Evolutionary conservation across 331 rosid genomes (phyloP).

Genomic region (Saraca asoca): DNA sequence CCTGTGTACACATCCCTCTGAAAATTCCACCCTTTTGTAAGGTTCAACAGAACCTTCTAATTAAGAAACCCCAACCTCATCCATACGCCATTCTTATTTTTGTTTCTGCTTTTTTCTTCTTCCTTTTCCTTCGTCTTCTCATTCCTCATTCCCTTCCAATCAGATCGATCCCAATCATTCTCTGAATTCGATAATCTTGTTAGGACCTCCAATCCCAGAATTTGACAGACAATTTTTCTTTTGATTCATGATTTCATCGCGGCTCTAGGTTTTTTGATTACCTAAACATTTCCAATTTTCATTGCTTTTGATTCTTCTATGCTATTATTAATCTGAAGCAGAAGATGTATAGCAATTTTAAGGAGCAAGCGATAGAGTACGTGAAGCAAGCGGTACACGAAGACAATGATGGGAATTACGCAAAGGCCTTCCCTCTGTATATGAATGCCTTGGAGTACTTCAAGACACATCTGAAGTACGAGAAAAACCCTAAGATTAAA

Average conservation of each 20-base stretch:
- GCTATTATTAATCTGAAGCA: constrained; percentile 32
- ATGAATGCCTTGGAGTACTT: constrained; percentile 98
- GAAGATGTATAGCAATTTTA: constrained; percentile 96
- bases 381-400: constrained; percentile 96
- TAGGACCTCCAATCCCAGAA: constrained; percentile 15
- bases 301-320: neutral
- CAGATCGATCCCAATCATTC: constrained; percentile 24
- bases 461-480: constrained; percentile 92
- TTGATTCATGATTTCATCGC: constrained; percentile 26
- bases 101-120: no score
- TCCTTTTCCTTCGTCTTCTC: neutral
- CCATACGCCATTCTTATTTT: no score
- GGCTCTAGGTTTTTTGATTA: constrained; percentile 53
- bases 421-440: constrained; percentile 91
- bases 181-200: neutral
- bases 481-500: constrained; percentile 91
- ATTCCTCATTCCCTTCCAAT: constrained; percentile 5
- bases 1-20: no score
- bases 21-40: no score
- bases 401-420: constrained; percentile 91
- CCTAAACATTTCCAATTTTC: neutral
- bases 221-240: neutral
- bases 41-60: no score
- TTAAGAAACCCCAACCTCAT: no score
- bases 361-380: constrained; percentile 97